phyloP scores from a whole-genome alignment of 805 yeast species.

The Spathaspora hagerdaliae region DNA sequence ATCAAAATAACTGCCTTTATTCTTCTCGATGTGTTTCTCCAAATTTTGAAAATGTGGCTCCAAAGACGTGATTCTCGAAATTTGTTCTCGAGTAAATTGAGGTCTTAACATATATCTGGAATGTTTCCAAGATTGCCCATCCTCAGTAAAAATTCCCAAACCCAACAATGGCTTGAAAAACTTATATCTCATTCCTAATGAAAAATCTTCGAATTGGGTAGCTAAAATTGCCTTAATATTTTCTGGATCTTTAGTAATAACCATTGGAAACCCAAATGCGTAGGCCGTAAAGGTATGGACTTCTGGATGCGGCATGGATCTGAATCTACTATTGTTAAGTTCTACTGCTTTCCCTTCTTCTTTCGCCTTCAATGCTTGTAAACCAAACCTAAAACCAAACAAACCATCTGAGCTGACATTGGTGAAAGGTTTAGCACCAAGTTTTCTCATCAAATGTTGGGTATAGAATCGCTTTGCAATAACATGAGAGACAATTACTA shows the following conservation, averaged over 20 bases:
- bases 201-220: slow-evolving; percentile 33
- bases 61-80: slow-evolving; percentile 28
- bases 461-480: neutral
- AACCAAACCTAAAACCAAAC: slow-evolving; percentile 18
- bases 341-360: slow-evolving; percentile 18
- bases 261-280: slow-evolving; percentile 11
- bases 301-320: slow-evolving; percentile 3
- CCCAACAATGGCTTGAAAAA: slow-evolving; percentile 31
- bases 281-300: slow-evolving; percentile 1
- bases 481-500: neutral
- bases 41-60: slow-evolving; percentile 27
- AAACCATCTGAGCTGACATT: slow-evolving; percentile 8
- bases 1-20: slow-evolving; percentile 21
- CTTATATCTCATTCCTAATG: slow-evolving; percentile 26
- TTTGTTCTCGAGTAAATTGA: slow-evolving; percentile 34
- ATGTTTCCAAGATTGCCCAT: slow-evolving; percentile 35
- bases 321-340: slow-evolving; percentile 10
- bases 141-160: slow-evolving; percentile 36
- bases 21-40: slow-evolving; percentile 16
- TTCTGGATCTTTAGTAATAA: slow-evolving; percentile 31
- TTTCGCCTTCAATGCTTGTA: slow-evolving; percentile 8
- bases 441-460: slow-evolving; percentile 5
- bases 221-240: slow-evolving; percentile 33
- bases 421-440: slow-evolving; percentile 12
- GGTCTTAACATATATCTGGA: slow-evolving; percentile 36